Percentiles rank a stretch among this genome's conserved stretches.
These are phyloP conservation scores for Hymenoscyphus salicellus DNA, from an alignment of 2,329 filamentous ascomycete genomes.

Conservation along the genomic window DNA sequence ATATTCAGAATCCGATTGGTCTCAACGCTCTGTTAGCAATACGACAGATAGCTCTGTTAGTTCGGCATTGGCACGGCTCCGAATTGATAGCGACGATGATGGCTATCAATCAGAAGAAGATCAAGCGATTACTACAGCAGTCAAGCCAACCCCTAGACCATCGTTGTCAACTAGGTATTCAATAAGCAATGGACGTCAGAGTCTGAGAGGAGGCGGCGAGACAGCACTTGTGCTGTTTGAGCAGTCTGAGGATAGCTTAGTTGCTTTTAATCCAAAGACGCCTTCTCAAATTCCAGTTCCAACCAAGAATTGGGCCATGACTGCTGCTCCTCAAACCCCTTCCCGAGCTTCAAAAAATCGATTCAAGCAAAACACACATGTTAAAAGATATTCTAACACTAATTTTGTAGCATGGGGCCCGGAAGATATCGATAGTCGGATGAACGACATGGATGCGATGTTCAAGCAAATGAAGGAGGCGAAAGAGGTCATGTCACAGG, in stretches of 20 bases:
- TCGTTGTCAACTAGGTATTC: constrained; percentile 25
- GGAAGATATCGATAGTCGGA: constrained; percentile 64
- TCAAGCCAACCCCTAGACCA: constrained; percentile 14
- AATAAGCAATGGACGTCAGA: constrained; percentile 21
- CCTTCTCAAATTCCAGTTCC: constrained; percentile 37
- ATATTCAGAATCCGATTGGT: constrained; percentile 29
- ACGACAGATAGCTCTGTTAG: constrained; percentile 39
- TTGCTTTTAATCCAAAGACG: constrained; percentile 28
- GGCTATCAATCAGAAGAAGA: constrained; percentile 10
- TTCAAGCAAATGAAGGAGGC: constrained; percentile 70
- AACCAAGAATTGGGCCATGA: constrained; percentile 26
- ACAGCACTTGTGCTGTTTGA: constrained; percentile 30
- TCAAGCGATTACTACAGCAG: constrained; percentile 21
- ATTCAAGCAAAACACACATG: constrained; percentile 41
- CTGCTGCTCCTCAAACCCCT: not conserved
- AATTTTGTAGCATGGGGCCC: constrained; percentile 64
- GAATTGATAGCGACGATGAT: constrained; percentile 27
- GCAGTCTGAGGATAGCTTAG: constrained; percentile 25
- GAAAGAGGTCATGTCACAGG: constrained; percentile 65
- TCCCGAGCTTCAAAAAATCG: not conserved
- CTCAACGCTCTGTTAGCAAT: constrained; percentile 20
- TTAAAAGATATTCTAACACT: constrained; percentile 73
- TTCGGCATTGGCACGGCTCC: constrained; percentile 38
- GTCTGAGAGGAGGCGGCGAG: constrained; percentile 23
- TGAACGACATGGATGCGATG: constrained; percentile 73